Evolutionary conservation across 2,329 filamentous ascomycete genomes (phyloP).

Genomic region (Aureobasidium sp.): DNA sequence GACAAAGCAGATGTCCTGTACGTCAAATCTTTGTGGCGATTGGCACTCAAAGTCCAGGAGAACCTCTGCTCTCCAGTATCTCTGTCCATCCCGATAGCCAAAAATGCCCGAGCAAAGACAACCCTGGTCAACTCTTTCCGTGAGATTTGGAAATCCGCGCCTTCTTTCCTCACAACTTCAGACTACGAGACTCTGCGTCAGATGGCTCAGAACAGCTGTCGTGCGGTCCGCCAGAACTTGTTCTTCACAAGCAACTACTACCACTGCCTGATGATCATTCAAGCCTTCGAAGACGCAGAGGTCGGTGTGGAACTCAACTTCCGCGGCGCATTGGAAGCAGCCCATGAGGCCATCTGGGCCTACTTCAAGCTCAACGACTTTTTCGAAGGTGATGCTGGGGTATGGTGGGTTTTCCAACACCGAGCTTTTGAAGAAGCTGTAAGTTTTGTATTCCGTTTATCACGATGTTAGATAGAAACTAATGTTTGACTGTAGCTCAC

Average conservation of each 20-base stretch:
- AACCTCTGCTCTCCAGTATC: constrained; percentile 68
- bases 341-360: constrained; percentile 63
- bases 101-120: constrained; percentile 59
- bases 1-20: constrained; percentile 41
- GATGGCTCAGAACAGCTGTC: constrained; percentile 52
- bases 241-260: constrained; percentile 77
- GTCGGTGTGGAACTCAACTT: constrained; percentile 48
- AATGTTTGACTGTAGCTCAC: constrained; percentile 15
- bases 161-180: constrained; percentile 60
- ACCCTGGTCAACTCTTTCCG: constrained; percentile 63
- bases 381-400: constrained; percentile 62
- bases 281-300: constrained; percentile 59
- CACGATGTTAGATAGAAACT: constrained; percentile 11
- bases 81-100: constrained; percentile 62
- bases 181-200: constrained; percentile 52
- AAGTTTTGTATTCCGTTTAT: constrained; percentile 34
- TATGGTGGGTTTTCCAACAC: constrained; percentile 83
- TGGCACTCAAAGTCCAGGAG: constrained; percentile 70
- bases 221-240: constrained; percentile 64
- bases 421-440: constrained; percentile 69
- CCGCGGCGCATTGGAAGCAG: constrained; percentile 62
- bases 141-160: constrained; percentile 64
- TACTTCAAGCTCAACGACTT: constrained; percentile 67
- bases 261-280: constrained; percentile 73
- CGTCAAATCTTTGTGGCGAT: constrained; percentile 67